Evolutionary conservation across 768 basidiomycete genomes (phyloP).

Genomic region (Amanita pseudoporphyria): DNA sequence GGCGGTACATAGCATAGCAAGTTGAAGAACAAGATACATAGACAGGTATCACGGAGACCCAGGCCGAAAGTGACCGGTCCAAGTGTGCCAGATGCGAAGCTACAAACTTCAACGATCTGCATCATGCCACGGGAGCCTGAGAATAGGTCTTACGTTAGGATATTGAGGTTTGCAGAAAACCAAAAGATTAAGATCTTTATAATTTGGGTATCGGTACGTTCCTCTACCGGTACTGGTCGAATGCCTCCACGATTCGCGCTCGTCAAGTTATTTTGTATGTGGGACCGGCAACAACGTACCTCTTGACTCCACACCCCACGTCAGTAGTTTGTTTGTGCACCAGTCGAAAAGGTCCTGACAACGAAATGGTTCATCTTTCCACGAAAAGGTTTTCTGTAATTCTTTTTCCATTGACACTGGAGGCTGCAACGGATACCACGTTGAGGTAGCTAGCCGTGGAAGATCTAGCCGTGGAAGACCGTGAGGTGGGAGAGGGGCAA

Average conservation of each 20-base stretch:
- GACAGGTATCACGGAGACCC: constrained; percentile 50
- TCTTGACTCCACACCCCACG: constrained; percentile 23
- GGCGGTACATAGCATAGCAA: constrained; percentile 48
- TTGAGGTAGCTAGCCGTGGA: too few relatives aligned
- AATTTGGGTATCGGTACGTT: constrained; percentile 50
- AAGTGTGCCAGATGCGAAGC: constrained; percentile 60
- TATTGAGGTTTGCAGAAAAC: constrained; percentile 67
- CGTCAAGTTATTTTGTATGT: background rate
- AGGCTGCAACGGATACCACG: too few relatives aligned
- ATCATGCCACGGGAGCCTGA: background rate
- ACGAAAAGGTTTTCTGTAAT: background rate
- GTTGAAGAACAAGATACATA: constrained; percentile 63
- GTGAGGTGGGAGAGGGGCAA: too few relatives aligned
- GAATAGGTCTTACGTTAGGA: constrained; percentile 35
- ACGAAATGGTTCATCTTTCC: background rate
- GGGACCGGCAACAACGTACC: constrained; percentile 13
- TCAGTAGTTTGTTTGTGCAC: background rate
- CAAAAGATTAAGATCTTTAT: constrained; percentile 71
- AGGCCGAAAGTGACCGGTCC: constrained; percentile 54
- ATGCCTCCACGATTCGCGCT: constrained; percentile 28
- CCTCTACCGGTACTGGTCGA: constrained; percentile 43
- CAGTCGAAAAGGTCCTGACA: background rate
- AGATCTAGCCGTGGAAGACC: too few relatives aligned
- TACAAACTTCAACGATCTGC: constrained; percentile 13
- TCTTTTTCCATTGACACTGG: background rate